These are phyloP conservation scores for Pythium periplocum DNA, from an alignment of 352 stramenopile species.

Conservation along the genomic window DNA sequence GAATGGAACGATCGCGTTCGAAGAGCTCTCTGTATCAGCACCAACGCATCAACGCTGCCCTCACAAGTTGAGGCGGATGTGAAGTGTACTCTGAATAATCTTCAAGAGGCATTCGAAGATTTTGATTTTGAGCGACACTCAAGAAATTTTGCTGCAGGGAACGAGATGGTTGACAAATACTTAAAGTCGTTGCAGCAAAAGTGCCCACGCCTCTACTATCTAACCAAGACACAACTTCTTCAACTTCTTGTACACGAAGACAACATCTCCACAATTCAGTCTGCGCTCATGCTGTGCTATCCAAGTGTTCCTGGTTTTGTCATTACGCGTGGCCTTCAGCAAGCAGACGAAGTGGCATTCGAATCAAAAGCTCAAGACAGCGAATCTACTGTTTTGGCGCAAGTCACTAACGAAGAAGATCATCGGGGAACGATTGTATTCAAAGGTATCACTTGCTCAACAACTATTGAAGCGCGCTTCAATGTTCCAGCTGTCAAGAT, in stretches of 20 bases:
- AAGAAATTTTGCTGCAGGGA: constrained; percentile 29
- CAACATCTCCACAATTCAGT: constrained; percentile 21
- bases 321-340: constrained; percentile 15
- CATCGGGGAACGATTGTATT: constrained; percentile 2
- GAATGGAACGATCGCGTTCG: constrained; percentile 39
- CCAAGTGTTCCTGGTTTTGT: constrained; percentile 30
- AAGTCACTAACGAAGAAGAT: no score
- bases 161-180: constrained; percentile 35
- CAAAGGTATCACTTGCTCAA: constrained; percentile 2
- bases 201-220: constrained; percentile 31
- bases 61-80: constrained; percentile 10
- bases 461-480: constrained; percentile 5
- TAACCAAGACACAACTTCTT: constrained; percentile 38
- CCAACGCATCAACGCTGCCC: background rate
- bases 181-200: constrained; percentile 28
- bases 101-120: constrained; percentile 37
- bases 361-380: no score
- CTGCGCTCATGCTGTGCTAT: constrained; percentile 33
- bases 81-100: constrained; percentile 30
- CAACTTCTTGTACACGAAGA: constrained; percentile 33
- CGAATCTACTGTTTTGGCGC: no score
- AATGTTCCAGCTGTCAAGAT: constrained; percentile 54
- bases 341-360: constrained; percentile 8
- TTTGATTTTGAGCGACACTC: constrained; percentile 51
- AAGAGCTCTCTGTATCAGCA: constrained; percentile 31